Conservation (phyloP, 2,329 filamentous ascomycete genomes). For the Fusarium nematophilum region DNA sequence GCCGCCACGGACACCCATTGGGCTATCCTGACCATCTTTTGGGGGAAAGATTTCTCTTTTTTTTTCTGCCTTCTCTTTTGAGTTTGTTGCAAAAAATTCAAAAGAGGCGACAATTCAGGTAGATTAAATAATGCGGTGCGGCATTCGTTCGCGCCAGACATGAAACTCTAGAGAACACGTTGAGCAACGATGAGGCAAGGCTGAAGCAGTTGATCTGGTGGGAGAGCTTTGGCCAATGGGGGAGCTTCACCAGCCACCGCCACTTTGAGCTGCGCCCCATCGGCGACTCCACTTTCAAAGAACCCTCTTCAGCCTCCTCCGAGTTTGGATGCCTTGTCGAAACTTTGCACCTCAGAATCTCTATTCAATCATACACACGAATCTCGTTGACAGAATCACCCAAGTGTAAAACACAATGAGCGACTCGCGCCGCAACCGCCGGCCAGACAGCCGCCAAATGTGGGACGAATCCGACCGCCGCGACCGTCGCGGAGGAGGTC, state of each 20-base stretch:
- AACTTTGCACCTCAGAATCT: background rate
- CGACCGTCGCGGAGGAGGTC: slow-evolving; percentile 45
- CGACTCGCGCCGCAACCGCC: slow-evolving; percentile 49
- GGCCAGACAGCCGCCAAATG: slow-evolving; percentile 67
- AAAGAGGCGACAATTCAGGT: background rate
- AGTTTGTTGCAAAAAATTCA: no score
- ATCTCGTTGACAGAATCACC: no score
- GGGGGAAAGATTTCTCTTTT: background rate
- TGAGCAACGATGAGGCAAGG: slow-evolving; percentile 40
- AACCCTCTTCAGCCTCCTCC: slow-evolving; percentile 33
- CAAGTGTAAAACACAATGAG: slow-evolving; percentile 39
- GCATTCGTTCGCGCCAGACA: slow-evolving; percentile 16
- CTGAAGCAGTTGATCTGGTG: slow-evolving; percentile 29
- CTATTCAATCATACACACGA: no score
- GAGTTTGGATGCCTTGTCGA: slow-evolving; percentile 7
- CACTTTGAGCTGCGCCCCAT: slow-evolving; percentile 1
- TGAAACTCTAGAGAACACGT: slow-evolving; percentile 42
- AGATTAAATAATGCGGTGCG: slow-evolving; percentile 11
- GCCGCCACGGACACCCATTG: slow-evolving; percentile 47
- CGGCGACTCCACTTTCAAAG: slow-evolving; percentile 13
- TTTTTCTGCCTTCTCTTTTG: no score
- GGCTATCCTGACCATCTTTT: slow-evolving; percentile 47
- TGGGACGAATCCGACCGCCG: slow-evolving; percentile 67
- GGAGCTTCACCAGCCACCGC: slow-evolving; percentile 36
- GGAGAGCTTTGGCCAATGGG: slow-evolving; percentile 41